phyloP scores from a whole-genome alignment of 2,329 filamentous ascomycete species.

The Hypoxylon sp. region DNA sequence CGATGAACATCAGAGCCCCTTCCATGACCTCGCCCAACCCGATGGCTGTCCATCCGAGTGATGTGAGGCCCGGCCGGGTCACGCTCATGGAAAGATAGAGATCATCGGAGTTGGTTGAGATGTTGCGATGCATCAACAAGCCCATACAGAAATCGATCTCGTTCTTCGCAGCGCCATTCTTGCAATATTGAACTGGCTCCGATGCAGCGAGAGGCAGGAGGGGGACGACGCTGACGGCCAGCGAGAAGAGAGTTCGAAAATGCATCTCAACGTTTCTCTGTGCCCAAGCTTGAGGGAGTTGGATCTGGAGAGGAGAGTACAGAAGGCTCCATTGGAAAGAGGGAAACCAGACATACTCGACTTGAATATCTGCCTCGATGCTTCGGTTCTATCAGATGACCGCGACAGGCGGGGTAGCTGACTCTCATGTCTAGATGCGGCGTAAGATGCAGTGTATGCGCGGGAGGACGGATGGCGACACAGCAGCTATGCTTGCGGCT shows the following conservation, averaged over 20 bases:
- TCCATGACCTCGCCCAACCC: slow-evolving; percentile 32
- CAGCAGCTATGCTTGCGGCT: neutral
- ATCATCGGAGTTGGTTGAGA: slow-evolving; percentile 20
- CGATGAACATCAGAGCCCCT: slow-evolving; percentile 36
- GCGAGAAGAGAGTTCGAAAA: slow-evolving; percentile 8
- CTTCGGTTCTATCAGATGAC: neutral
- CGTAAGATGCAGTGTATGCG: neutral
- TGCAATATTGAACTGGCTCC: slow-evolving; percentile 26
- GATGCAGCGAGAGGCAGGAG: slow-evolving; percentile 4
- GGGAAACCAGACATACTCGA: slow-evolving; percentile 1
- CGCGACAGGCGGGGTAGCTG: slow-evolving; percentile 4
- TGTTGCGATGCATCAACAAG: slow-evolving; percentile 22
- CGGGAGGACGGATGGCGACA: slow-evolving; percentile 7
- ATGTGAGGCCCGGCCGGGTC: slow-evolving; percentile 12
- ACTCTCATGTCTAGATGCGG: neutral
- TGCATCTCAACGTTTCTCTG: slow-evolving; percentile 9
- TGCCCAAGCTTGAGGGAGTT: neutral
- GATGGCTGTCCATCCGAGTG: slow-evolving; percentile 30
- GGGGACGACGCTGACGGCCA: slow-evolving; percentile 7
- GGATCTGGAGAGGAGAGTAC: neutral
- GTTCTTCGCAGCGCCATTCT: slow-evolving; percentile 7
- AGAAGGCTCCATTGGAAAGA: slow-evolving; percentile 1
- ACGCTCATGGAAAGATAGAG: slow-evolving; percentile 24
- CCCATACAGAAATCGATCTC: slow-evolving; percentile 32
- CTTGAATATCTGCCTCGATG: slow-evolving; percentile 10